A percentile compares a stretch with the other conserved stretches of the same genome.
phyloP scores from a whole-genome alignment of 1,139 yeast species.

The Meyerozyma carpophila region DNA sequence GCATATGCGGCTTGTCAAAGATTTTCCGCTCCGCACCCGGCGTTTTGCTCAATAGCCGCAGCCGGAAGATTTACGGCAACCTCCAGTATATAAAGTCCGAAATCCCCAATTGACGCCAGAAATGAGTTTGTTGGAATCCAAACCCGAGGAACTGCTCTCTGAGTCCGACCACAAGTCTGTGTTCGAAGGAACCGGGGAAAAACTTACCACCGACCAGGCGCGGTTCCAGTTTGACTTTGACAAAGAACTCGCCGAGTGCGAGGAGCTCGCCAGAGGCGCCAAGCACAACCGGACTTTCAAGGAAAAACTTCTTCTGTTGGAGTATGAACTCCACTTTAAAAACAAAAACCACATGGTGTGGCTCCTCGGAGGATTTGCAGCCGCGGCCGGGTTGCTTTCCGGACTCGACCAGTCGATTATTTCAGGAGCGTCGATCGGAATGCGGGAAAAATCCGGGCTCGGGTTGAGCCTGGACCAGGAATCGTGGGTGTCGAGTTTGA shows the following conservation, averaged over 20 bases:
- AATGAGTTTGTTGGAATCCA: background rate
- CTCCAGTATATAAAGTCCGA: background rate
- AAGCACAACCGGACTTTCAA: constrained; percentile 15
- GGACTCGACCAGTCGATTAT: constrained; percentile 56
- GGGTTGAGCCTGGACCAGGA: constrained; percentile 27
- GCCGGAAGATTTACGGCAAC: too few species aligned
- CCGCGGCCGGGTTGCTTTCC: constrained; percentile 55
- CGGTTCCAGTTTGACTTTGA: constrained; percentile 18
- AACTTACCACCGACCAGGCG: constrained; percentile 8
- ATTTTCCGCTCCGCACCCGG: too few species aligned
- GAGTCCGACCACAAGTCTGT: constrained; percentile 3
- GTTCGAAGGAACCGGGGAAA: constrained; percentile 5
- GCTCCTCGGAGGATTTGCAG: constrained; percentile 46
- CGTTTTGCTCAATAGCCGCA: too few species aligned
- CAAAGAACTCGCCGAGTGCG: constrained; percentile 21
- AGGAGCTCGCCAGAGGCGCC: constrained; percentile 14
- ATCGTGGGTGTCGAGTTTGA: constrained; percentile 46
- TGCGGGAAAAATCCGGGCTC: constrained; percentile 28
- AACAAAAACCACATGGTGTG: constrained; percentile 41
- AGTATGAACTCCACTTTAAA: constrained; percentile 29
- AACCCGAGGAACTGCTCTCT: constrained; percentile 3
- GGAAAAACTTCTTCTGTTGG: constrained; percentile 18
- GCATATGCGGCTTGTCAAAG: too few species aligned
- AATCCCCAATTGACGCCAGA: background rate
- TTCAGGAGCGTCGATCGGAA: constrained; percentile 51